A percentile compares a stretch with the other conserved stretches of the same genome.
These are phyloP conservation scores for Globisporangium apiculatum DNA, from an alignment of 352 stramenopile genomes.

Conservation along the genomic window DNA sequence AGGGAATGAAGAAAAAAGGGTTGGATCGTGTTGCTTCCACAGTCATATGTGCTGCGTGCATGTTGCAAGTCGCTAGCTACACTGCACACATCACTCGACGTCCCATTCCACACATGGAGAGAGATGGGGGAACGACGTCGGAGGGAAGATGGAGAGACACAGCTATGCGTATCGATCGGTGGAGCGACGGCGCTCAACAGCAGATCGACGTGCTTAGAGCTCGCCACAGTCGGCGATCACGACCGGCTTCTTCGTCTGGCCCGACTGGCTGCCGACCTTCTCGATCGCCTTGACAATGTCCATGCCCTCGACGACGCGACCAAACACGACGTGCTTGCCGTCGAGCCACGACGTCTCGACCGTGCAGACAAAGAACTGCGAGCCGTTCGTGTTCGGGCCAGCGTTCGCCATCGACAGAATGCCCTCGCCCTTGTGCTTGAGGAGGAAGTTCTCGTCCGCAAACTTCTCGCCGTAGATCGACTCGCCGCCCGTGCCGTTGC, in stretches of 20 bases:
- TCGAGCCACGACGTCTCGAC: conserved; percentile 88
- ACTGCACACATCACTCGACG: background rate
- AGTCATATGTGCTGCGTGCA: background rate
- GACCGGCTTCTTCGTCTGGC: conserved; percentile 86
- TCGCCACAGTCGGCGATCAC: conserved; percentile 95
- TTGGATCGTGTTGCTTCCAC: background rate
- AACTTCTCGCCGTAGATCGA: conserved; percentile 96
- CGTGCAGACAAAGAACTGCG: conserved; percentile 97
- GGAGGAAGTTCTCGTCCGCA: conserved; percentile 94
- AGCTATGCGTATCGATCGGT: background rate
- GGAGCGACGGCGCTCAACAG: background rate
- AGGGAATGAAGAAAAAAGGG: background rate
- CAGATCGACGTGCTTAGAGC: conserved; percentile 40
- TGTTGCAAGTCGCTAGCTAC: background rate
- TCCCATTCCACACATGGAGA: background rate
- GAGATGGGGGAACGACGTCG: too few relatives aligned
- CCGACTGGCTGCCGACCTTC: conserved; percentile 89
- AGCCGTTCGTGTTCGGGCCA: conserved; percentile 95
- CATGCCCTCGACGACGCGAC: conserved; percentile 94
- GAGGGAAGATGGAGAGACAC: background rate
- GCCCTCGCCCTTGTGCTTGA: conserved; percentile 88
- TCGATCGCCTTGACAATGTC: conserved; percentile 98
- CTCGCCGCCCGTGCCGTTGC: conserved; percentile 91
- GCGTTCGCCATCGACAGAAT: conserved; percentile 96
- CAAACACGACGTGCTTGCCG: conserved; percentile 93